These are phyloP conservation scores for Earliella scabrosa DNA, from an alignment of 1,284 basidiomycete genomes.

Conservation along the genomic window DNA sequence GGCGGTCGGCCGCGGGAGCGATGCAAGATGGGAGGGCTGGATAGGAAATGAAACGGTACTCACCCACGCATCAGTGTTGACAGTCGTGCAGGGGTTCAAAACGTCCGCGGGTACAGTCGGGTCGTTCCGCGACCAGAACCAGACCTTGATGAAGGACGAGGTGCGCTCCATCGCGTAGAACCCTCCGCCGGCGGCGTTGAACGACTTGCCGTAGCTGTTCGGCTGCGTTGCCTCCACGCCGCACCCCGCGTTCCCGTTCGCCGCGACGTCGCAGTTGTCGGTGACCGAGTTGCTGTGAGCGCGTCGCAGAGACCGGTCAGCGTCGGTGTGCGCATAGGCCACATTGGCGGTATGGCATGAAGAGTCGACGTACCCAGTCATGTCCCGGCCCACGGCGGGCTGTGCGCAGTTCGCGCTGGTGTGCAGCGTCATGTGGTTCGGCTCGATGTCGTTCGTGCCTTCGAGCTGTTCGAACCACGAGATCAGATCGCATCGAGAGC, in stretches of 20 bases:
- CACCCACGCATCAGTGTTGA: slow-evolving; percentile 51
- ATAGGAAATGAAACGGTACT: slow-evolving; percentile 12
- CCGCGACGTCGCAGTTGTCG: slow-evolving; percentile 56
- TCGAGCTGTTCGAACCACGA: slow-evolving; percentile 43
- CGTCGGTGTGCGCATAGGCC: not conserved
- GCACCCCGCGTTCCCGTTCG: slow-evolving; percentile 67
- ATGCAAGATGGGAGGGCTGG: no score
- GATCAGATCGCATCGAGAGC: no score
- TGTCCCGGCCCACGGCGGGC: slow-evolving; percentile 21
- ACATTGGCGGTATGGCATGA: not conserved
- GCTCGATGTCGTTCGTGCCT: slow-evolving; percentile 53
- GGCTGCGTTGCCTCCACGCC: slow-evolving; percentile 51
- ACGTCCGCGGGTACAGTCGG: slow-evolving; percentile 46
- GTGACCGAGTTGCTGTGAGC: slow-evolving; percentile 18
- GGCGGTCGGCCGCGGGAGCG: no score
- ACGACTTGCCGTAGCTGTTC: slow-evolving; percentile 57
- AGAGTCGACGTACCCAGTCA: slow-evolving; percentile 32
- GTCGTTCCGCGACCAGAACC: slow-evolving; percentile 53
- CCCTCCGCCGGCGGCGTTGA: slow-evolving; percentile 65
- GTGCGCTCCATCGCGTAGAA: slow-evolving; percentile 60
- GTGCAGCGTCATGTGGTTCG: slow-evolving; percentile 59
- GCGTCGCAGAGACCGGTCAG: no score
- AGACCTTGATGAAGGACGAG: slow-evolving; percentile 46
- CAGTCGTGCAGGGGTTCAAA: slow-evolving; percentile 38
- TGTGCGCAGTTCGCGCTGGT: slow-evolving; percentile 51